Evolutionary conservation across 441 rosid species (phyloP), one percentile per base, ranked within the genome.

Genomic region (Gossypium davidsonii): DNA sequence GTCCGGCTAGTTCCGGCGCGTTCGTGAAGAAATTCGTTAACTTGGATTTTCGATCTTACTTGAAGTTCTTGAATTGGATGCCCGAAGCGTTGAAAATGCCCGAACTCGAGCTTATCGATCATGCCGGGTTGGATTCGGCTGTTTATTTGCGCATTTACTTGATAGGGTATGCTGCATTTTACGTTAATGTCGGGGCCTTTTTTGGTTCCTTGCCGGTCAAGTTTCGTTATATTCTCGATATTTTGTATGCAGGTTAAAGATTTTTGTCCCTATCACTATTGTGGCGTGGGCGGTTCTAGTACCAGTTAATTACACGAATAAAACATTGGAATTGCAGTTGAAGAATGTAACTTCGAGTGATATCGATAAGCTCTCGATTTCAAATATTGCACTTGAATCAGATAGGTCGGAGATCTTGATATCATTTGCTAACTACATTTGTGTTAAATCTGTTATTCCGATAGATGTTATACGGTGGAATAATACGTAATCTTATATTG

Each of bases 51-150:
- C 79, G 90, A 61, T 83, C 98, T 0, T 93, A 96, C 79, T 6
- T 89, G 48, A 84, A 68, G 80, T 96, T 96, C 82, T 82, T 96
- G 79, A 82, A 89, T 80, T 96, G 98, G 99, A 89, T 96, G 93
- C 97, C 97, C 4, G 94, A 77, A 10, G 97, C 99, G 0, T 85
- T 96, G n/a, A 90, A 82, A 80, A 96, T 96, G 99, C 98, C 99
- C 0, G 99, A 96, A 83, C 88, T 83, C 53, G 98, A 93, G 80
- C 97, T 96, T 60, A 87, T 96, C 67, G 98, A 93, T 7, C 99
- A 96, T 76, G 99, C 99, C 0, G 99, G 99, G 39, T 82, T 96
- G 86, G 98, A 96, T 76, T 96, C 98, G 46, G 99, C 87, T 42
- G 97, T 87, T 59, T 96, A 91, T 72, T 85, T 96, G 83, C 87